phyloP scores from a whole-genome alignment of 2,329 filamentous ascomycete genomes.

The Alternaria brassicicola region DNA sequence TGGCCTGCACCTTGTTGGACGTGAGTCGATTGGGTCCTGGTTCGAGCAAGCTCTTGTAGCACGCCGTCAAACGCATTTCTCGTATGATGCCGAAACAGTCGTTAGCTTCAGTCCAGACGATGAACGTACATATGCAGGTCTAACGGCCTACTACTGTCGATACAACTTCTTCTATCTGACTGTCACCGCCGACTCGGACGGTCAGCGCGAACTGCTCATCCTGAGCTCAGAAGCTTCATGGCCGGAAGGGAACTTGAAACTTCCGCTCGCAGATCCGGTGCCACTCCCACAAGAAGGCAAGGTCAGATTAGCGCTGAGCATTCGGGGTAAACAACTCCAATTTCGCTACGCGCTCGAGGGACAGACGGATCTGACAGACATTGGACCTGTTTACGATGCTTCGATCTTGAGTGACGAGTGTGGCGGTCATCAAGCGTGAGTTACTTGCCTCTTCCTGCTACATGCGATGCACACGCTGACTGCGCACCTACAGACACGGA shows the following conservation, averaged over 20 bases:
- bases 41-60: constrained; percentile 61
- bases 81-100: constrained; percentile 64
- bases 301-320: constrained; percentile 58
- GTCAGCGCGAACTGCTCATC: constrained; percentile 64
- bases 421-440: constrained; percentile 60
- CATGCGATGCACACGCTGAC: background rate
- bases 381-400: constrained; percentile 64
- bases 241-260: constrained; percentile 57
- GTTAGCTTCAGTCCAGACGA: constrained; percentile 62
- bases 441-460: background rate
- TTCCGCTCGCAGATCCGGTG: constrained; percentile 53
- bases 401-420: constrained; percentile 68
- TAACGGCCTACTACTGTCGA: constrained; percentile 67
- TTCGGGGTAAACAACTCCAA: constrained; percentile 60
- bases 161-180: constrained; percentile 70
- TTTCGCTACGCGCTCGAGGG: constrained; percentile 63
- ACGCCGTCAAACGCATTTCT: constrained; percentile 64
- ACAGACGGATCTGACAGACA: constrained; percentile 51
- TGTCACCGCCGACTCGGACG: constrained; percentile 62
- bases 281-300: constrained; percentile 62
- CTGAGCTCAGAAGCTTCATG: constrained; percentile 63
- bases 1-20: constrained; percentile 60
- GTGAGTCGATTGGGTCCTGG: constrained; percentile 58
- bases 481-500: constrained; percentile 51
- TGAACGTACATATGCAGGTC: constrained; percentile 65